These are phyloP conservation scores for Aquilaria sinensis DNA, from an alignment of 345 rosid species.

Conservation along the genomic window DNA sequence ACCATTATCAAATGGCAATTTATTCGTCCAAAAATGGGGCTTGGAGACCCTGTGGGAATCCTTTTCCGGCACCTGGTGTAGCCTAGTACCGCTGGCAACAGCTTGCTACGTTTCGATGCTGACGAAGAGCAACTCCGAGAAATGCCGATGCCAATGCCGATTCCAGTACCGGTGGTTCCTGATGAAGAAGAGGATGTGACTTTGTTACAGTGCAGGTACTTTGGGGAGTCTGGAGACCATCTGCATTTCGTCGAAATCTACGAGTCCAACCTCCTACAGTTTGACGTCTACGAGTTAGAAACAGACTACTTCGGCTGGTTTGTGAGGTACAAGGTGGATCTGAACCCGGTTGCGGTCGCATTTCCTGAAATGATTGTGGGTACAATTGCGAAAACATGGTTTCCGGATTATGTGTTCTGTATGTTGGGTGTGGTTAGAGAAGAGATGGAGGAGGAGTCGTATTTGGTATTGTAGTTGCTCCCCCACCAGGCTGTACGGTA, in stretches of 20 bases:
- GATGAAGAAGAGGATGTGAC: not conserved
- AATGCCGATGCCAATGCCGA: constrained; percentile 21
- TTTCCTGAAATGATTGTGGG: constrained; percentile 28
- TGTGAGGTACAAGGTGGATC: constrained; percentile 23
- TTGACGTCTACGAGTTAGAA: constrained; percentile 32
- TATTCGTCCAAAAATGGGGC: constrained; percentile 29
- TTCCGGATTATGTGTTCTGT: constrained; percentile 11
- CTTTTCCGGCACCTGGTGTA: constrained; percentile 3
- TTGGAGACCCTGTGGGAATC: constrained; percentile 25
- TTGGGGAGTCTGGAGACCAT: constrained; percentile 22
- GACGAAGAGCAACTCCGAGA: constrained; percentile 18
- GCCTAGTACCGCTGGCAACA: constrained; percentile 1
- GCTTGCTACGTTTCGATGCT: constrained; percentile 22
- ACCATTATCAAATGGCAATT: constrained; percentile 20
- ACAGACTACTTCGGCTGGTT: constrained; percentile 22
- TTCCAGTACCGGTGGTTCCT: not conserved
- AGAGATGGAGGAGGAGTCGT: constrained; percentile 25
- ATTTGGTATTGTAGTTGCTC: constrained; percentile 15
- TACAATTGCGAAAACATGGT: not conserved
- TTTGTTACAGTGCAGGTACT: not conserved
- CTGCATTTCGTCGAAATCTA: constrained; percentile 24
- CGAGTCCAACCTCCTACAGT: constrained; percentile 10
- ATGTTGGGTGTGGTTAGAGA: constrained; percentile 18
- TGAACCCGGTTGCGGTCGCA: constrained; percentile 17
- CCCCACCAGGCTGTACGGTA: constrained; percentile 15